phyloP scores from a whole-genome alignment of 2,329 filamentous ascomycete genomes.

The Stagonosporopsis tanaceti region DNA sequence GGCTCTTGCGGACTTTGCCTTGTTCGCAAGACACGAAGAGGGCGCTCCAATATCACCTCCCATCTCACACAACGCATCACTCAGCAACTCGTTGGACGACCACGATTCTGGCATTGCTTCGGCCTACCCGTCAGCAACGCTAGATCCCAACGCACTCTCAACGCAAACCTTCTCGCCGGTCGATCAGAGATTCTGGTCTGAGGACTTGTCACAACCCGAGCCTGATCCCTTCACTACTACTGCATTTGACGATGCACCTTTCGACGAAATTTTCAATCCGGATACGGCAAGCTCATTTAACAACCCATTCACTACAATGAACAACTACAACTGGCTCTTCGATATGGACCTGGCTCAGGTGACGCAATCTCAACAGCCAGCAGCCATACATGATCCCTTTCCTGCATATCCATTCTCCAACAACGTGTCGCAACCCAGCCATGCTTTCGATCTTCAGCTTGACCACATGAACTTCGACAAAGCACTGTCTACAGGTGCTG shows the following conservation, averaged over 20 bases:
- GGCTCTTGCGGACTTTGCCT: slow-evolving; percentile 30
- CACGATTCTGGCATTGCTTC: slow-evolving; percentile 38
- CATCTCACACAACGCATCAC: slow-evolving; percentile 40
- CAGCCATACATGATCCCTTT: slow-evolving; percentile 28
- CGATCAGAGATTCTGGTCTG: slow-evolving; percentile 45
- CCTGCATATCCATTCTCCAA: slow-evolving; percentile 28
- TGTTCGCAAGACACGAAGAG: slow-evolving; percentile 31
- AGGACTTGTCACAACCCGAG: slow-evolving; percentile 41
- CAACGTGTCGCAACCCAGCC: slow-evolving; percentile 28
- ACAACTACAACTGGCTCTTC: slow-evolving; percentile 71
- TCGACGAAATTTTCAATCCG: slow-evolving; percentile 65
- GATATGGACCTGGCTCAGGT: slow-evolving; percentile 52
- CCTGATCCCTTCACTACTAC: slow-evolving; percentile 30
- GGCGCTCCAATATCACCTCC: slow-evolving; percentile 47
- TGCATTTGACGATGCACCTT: slow-evolving; percentile 48
- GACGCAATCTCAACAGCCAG: slow-evolving; percentile 25
- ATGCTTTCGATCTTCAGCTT: slow-evolving; percentile 36
- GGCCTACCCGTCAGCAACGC: slow-evolving; percentile 27
- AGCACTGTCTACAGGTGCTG: slow-evolving; percentile 28
- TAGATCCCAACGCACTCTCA: slow-evolving; percentile 31
- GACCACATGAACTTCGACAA: slow-evolving; percentile 35
- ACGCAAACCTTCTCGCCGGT: slow-evolving; percentile 35
- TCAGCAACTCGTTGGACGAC: slow-evolving; percentile 38
- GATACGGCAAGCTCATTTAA: slow-evolving; percentile 72
- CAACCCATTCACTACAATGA: slow-evolving; percentile 69